phyloP scores from a whole-genome alignment of 345 rosid species.

The Boechera retrofracta region DNA sequence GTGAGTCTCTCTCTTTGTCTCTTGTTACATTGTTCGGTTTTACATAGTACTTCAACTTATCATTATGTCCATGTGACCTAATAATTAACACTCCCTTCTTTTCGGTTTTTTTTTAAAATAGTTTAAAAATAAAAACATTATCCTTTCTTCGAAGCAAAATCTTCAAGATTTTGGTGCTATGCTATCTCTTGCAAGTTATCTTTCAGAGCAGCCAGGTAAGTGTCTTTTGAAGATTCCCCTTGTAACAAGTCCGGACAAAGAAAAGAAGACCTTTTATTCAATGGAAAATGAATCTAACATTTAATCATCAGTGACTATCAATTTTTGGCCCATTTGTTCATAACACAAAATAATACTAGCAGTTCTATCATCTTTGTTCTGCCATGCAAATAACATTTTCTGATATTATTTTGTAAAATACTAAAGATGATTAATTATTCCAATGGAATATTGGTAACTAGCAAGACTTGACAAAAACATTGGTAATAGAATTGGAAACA shows the following conservation, averaged over 20 bases:
- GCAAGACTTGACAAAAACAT: background rate
- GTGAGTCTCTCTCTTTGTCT: slow-evolving; percentile 5
- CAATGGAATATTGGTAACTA: background rate
- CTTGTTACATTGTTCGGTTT: background rate
- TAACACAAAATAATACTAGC: background rate
- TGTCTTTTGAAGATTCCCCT: slow-evolving; percentile 17
- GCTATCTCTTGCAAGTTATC: slow-evolving; percentile 32
- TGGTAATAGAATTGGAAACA: slow-evolving; percentile 18
- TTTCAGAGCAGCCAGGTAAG: slow-evolving; percentile 28
- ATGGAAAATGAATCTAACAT: slow-evolving; percentile 4
- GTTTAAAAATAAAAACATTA: background rate
- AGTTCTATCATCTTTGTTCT: slow-evolving; percentile 10
- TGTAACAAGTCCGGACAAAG: slow-evolving; percentile 14
- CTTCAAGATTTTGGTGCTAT: slow-evolving; percentile 16
- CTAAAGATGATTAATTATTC: background rate
- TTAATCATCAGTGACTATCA: slow-evolving; percentile 1
- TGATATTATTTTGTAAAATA: background rate
- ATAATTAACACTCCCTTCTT: background rate
- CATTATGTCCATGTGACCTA: background rate
- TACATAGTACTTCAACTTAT: background rate
- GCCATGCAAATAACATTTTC: slow-evolving; percentile 8
- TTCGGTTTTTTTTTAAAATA: background rate
- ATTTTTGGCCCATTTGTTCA: background rate
- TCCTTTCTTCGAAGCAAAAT: slow-evolving; percentile 32
- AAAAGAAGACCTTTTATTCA: background rate